Evolutionary conservation across 202 grass and related monocot species (phyloP).

Genomic region (Carex sylvatica): DNA sequence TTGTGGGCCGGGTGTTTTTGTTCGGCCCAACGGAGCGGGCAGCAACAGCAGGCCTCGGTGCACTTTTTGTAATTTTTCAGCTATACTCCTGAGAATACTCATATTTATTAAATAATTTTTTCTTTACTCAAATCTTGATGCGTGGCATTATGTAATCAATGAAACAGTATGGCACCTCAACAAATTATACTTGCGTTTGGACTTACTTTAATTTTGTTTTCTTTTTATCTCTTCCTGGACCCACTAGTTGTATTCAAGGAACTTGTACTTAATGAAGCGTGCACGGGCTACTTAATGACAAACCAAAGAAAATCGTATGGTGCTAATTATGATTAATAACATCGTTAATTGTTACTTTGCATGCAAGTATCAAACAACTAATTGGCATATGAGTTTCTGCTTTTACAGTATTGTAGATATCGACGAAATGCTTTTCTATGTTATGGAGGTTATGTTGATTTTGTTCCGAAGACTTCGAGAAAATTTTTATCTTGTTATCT

Average conservation of each 20-base stretch:
- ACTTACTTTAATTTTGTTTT: background rate
- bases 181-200: background rate
- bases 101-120: background rate
- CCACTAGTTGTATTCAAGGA: background rate
- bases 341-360: background rate
- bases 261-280: background rate
- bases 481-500: no score
- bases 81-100: conserved; percentile 12
- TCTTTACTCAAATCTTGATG: background rate
- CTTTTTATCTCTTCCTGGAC: background rate
- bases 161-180: background rate
- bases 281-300: background rate
- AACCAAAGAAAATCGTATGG: no score
- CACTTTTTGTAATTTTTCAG: background rate
- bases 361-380: background rate
- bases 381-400: background rate
- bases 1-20: conserved; percentile 17
- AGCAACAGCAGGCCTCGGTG: background rate
- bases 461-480: no score
- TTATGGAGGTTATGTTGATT: no score
- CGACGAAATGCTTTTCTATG: no score
- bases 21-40: conserved; percentile 10
- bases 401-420: no score
- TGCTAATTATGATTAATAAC: no score
- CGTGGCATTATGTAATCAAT: background rate